Conservation (phyloP, 1,139 yeast genomes). For the Diutina sp. region DNA sequence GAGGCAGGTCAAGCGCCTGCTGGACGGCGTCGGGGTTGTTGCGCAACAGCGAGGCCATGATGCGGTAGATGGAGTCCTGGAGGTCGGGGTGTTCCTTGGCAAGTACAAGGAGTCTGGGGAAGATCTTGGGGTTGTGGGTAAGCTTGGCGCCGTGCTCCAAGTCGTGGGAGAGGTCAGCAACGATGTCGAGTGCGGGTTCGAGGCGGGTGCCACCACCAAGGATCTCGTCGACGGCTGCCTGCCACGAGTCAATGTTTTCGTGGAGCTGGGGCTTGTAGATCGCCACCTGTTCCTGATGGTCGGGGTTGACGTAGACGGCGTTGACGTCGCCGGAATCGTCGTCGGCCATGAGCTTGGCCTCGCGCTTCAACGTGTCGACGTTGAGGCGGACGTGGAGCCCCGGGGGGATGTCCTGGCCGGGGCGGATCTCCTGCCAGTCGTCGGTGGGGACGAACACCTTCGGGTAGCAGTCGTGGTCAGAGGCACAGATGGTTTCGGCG, state of each 20-base stretch:
- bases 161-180: conserved; percentile 55
- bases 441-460: conserved; percentile 42
- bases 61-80: conserved; percentile 34
- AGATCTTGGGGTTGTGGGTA: conserved; percentile 12
- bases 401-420: conserved; percentile 60
- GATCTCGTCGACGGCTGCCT: conserved; percentile 17
- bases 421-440: conserved; percentile 58
- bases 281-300: neutral
- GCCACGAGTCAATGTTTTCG: conserved; percentile 4
- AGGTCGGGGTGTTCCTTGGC: conserved; percentile 6
- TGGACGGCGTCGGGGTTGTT: conserved; percentile 60
- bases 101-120: conserved; percentile 9
- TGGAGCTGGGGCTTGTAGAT: neutral
- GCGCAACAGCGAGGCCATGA: conserved; percentile 47
- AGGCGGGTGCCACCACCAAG: conserved; percentile 3
- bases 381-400: conserved; percentile 69
- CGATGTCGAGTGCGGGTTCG: conserved; percentile 19
- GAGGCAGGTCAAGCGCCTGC: conserved; percentile 9
- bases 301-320: neutral
- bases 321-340: conserved; percentile 7
- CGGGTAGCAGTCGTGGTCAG: conserved; percentile 44
- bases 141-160: conserved; percentile 43
- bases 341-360: conserved; percentile 45
- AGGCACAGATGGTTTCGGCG: neutral
- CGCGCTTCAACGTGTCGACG: conserved; percentile 52